These are phyloP conservation scores for Arctium lappa DNA, from an alignment of 129 eudicot genomes.

Conservation along the genomic window DNA sequence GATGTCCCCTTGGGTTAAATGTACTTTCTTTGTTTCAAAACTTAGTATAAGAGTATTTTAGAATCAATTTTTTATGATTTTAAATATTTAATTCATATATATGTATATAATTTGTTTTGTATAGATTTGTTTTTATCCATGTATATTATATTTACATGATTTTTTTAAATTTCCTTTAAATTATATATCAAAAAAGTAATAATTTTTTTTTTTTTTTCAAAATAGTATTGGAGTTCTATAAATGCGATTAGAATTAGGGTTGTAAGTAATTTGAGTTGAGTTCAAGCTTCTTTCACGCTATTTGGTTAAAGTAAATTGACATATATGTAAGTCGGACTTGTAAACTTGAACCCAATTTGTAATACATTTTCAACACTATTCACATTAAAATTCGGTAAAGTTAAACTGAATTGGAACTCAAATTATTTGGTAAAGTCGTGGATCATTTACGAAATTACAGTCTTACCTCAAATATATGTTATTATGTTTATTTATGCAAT, in stretches of 20 bases:
- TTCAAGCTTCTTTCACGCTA: no score
- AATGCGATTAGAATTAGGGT: background rate
- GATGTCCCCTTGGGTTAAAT: constrained; percentile 25
- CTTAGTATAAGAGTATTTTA: background rate
- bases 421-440: background rate
- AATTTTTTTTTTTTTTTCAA: no score
- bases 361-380: no score
- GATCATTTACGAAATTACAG: background rate
- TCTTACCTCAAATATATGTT: background rate
- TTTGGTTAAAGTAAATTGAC: background rate
- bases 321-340: no score
- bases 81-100: no score
- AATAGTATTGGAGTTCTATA: no score
- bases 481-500: background rate
- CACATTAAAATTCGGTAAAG: background rate
- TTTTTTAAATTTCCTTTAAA: no score
- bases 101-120: no score
- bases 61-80: background rate
- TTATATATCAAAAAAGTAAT: no score
- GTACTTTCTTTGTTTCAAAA: constrained; percentile 22
- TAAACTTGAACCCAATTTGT: no score
- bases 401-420: background rate
- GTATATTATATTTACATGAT: no score
- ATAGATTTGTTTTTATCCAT: no score
- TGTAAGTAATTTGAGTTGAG: background rate